These are phyloP conservation scores for Fusarium sp. DNA, from an alignment of 2,329 filamentous ascomycete species.

Conservation along the genomic window DNA sequence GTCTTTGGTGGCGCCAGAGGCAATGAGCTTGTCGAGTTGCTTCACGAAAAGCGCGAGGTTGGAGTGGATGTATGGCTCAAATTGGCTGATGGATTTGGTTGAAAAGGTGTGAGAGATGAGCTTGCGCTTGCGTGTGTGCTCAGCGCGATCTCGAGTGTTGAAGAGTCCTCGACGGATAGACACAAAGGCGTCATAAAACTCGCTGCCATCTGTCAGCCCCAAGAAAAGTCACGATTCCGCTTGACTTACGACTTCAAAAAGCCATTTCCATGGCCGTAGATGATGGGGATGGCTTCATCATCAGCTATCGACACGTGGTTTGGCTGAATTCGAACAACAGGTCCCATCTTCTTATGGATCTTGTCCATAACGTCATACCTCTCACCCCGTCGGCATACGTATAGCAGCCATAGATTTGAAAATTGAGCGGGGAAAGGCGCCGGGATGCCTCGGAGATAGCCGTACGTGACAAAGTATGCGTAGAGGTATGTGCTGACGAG, in stretches of 20 bases:
- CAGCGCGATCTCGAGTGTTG: slow-evolving; percentile 84
- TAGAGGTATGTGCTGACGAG: slow-evolving; percentile 68
- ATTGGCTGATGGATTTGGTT: slow-evolving; percentile 82
- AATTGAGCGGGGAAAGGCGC: slow-evolving; percentile 74
- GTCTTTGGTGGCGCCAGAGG: slow-evolving; percentile 60
- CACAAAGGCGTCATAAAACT: slow-evolving; percentile 93
- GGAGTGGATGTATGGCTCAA: slow-evolving; percentile 88
- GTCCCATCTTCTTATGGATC: slow-evolving; percentile 80
- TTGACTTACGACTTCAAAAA: slow-evolving; percentile 74
- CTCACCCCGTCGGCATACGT: slow-evolving; percentile 72
- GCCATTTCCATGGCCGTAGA: slow-evolving; percentile 86
- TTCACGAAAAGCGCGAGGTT: slow-evolving; percentile 81
- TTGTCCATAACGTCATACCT: slow-evolving; percentile 75
- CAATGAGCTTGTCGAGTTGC: slow-evolving; percentile 76
- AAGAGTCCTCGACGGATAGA: slow-evolving; percentile 88
- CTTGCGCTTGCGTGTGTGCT: slow-evolving; percentile 92
- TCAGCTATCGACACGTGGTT: slow-evolving; percentile 87
- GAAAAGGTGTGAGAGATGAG: slow-evolving; percentile 89
- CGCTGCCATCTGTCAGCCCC: slow-evolving; percentile 56
- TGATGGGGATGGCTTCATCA: slow-evolving; percentile 77
- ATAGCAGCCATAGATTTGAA: slow-evolving; percentile 84
- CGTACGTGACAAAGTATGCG: slow-evolving; percentile 68
- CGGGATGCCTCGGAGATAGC: slow-evolving; percentile 66
- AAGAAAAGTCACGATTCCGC: no score
- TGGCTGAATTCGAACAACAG: slow-evolving; percentile 85